A percentile compares a stretch with the other conserved stretches of the same genome.
Evolutionary conservation across 495 filamentous ascomycete species (phyloP).

Genomic region (Lasiosphaeria ovina): DNA sequence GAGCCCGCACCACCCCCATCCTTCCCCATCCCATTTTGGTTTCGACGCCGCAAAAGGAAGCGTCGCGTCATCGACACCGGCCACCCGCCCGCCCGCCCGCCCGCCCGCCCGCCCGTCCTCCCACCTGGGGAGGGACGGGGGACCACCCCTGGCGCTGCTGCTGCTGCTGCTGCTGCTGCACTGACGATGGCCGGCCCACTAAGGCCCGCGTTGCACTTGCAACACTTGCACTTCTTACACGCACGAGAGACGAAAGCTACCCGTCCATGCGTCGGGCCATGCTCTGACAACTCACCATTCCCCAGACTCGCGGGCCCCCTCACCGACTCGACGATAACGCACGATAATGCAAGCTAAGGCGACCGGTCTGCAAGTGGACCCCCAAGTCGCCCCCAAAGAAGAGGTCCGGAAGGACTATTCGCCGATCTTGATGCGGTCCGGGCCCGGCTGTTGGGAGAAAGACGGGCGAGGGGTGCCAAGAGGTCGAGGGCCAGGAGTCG

Average conservation of each 20-base stretch:
- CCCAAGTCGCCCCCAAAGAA: slow-evolving; percentile 13
- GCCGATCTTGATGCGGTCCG: slow-evolving; percentile 23
- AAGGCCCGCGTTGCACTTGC: too few relatives aligned
- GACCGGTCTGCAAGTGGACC: slow-evolving; percentile 31
- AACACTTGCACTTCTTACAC: too few relatives aligned
- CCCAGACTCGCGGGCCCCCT: slow-evolving; percentile 19
- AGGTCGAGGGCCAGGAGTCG: slow-evolving; percentile 1
- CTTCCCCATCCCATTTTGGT: too few relatives aligned
- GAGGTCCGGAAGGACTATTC: slow-evolving; percentile 11
- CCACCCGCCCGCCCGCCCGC: slow-evolving; percentile 5
- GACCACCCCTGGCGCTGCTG: not conserved
- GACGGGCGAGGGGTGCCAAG: slow-evolving; percentile 15
- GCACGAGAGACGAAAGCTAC: too few relatives aligned
- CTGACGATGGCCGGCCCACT: too few relatives aligned
- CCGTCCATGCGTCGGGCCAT: slow-evolving; percentile 11
- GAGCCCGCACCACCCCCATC: too few relatives aligned
- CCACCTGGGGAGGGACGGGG: not conserved
- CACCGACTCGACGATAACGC: slow-evolving; percentile 33
- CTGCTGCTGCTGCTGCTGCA: too few relatives aligned
- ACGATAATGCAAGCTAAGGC: slow-evolving; percentile 30
- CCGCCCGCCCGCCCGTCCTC: not conserved
- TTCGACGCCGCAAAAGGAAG: too few relatives aligned
- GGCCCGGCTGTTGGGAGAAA: slow-evolving; percentile 20
- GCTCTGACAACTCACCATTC: slow-evolving; percentile 30
- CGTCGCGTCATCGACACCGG: slow-evolving; percentile 29